A percentile compares a stretch with the other conserved stretches of the same genome.
Conservation (phyloP, 2,329 filamentous ascomycete genomes). For the Cryphonectria radicalis region DNA sequence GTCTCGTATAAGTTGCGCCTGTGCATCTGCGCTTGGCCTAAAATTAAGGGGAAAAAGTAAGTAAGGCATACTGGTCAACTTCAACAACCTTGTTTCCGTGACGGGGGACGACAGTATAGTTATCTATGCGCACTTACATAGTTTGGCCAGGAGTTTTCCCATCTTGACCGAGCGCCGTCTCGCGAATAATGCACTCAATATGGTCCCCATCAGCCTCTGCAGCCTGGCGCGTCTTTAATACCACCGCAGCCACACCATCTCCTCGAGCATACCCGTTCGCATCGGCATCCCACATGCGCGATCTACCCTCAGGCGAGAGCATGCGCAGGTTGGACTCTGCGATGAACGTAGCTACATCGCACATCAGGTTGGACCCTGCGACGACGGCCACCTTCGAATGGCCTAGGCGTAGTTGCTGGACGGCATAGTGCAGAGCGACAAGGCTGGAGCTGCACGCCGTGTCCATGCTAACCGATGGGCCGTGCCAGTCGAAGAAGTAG, state of each 20-base stretch:
- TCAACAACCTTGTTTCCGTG: no score
- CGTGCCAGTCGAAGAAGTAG: conserved; percentile 45
- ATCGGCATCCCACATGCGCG: conserved; percentile 48
- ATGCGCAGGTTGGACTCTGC: conserved; percentile 43
- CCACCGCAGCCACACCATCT: conserved; percentile 51
- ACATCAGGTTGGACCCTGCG: conserved; percentile 41
- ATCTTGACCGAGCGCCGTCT: conserved; percentile 48
- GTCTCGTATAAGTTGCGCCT: conserved; percentile 45
- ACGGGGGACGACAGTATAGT: no score
- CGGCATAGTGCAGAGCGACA: conserved; percentile 45
- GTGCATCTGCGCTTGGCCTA: conserved; percentile 45
- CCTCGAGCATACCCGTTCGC: conserved; percentile 58
- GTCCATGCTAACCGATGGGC: conserved; percentile 47
- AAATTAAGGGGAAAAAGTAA: no score
- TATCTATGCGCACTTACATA: conserved; percentile 31
- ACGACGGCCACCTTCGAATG: conserved; percentile 40
- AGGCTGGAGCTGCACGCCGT: conserved; percentile 49
- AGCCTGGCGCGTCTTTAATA: conserved; percentile 50
- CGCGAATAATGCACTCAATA: conserved; percentile 48
- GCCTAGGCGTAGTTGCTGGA: conserved; percentile 39
- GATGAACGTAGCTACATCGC: conserved; percentile 38
- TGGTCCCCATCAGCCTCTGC: conserved; percentile 50
- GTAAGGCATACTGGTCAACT: background rate
- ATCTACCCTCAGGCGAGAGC: conserved; percentile 44
- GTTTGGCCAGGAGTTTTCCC: conserved; percentile 53